phyloP scores from a whole-genome alignment of 169 alveolate genomes.

The Cryptosporidium sp. region DNA sequence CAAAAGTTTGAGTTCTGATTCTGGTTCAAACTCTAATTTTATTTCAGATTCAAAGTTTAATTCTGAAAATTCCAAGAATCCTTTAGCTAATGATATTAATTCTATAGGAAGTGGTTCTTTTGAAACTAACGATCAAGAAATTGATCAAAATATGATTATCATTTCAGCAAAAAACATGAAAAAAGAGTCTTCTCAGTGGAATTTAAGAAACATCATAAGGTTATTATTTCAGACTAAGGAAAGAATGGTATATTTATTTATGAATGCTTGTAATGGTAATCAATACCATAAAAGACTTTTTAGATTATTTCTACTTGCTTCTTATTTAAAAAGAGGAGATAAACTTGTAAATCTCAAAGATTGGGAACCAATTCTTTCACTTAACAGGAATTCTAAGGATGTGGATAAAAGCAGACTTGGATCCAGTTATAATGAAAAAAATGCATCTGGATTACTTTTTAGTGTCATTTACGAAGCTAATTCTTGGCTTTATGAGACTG shows the following conservation, averaged over 20 bases:
- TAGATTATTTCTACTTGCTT: slow-evolving; percentile 56
- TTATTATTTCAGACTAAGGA: slow-evolving; percentile 50
- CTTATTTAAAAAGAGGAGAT: slow-evolving; percentile 75
- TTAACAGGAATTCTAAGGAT: not conserved
- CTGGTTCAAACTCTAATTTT: not conserved
- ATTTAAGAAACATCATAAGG: slow-evolving; percentile 15
- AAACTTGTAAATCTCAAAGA: slow-evolving; percentile 54
- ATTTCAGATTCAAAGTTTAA: not conserved
- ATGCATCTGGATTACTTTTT: slow-evolving; percentile 55
- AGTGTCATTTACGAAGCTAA: slow-evolving; percentile 63
- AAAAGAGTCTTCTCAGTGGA: slow-evolving; percentile 49
- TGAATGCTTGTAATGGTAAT: slow-evolving; percentile 51
- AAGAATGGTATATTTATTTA: slow-evolving; percentile 63
- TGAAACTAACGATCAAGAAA: not conserved
- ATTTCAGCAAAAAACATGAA: slow-evolving; percentile 28
- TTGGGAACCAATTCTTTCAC: slow-evolving; percentile 61
- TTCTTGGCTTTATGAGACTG: slow-evolving; percentile 75
- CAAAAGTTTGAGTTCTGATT: not conserved
- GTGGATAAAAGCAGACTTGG: slow-evolving; percentile 14
- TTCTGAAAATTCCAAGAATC: not conserved
- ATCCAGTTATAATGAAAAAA: not conserved
- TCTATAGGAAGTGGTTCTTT: not conserved
- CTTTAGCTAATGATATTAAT: not conserved
- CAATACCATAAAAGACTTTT: slow-evolving; percentile 60
- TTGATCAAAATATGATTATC: slow-evolving; percentile 5